Evolutionary conservation across 768 basidiomycete species (phyloP).

Genomic region (Boletus sp.): DNA sequence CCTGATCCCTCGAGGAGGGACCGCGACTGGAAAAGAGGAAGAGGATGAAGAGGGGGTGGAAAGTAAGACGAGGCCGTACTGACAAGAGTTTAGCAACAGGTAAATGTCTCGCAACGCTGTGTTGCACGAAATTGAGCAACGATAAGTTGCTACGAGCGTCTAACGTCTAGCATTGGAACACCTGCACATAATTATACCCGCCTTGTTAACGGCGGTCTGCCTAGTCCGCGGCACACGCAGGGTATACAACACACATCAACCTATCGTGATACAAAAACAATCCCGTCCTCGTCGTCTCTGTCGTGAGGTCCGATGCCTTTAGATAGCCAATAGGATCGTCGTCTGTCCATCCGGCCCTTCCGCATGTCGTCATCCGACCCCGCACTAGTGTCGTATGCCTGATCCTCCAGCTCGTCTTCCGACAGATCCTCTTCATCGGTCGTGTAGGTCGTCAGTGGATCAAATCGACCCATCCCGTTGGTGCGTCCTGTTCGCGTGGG

Average conservation of each 20-base stretch:
- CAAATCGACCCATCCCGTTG: slow-evolving; percentile 35
- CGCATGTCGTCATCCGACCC: slow-evolving; percentile 24
- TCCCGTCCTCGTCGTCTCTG: slow-evolving; percentile 13
- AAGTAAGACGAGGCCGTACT: neutral
- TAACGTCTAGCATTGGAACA: neutral
- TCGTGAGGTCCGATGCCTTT: slow-evolving; percentile 41
- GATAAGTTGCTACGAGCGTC: neutral
- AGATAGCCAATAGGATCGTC: slow-evolving; percentile 57
- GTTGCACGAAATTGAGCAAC: slow-evolving; percentile 6
- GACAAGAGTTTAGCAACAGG: neutral
- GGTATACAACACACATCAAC: neutral
- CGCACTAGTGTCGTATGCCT: slow-evolving; percentile 19
- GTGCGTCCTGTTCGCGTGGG: slow-evolving; percentile 43
- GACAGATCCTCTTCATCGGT: slow-evolving; percentile 42
- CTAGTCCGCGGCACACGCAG: neutral
- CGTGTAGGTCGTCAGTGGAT: slow-evolving; percentile 46
- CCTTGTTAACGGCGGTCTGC: neutral
- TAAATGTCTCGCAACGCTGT: neutral
- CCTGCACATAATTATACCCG: slow-evolving; percentile 5
- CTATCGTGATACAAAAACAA: slow-evolving; percentile 1
- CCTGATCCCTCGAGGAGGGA: slow-evolving; percentile 10
- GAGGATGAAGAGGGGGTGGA: neutral
- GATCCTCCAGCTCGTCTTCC: slow-evolving; percentile 29
- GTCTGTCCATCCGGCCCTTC: slow-evolving; percentile 13
- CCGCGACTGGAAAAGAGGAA: neutral